Percentiles rank a stretch among this genome's conserved stretches.
Conservation (phyloP, 2,329 filamentous ascomycete genomes). For the Diaporthe australafricana region DNA sequence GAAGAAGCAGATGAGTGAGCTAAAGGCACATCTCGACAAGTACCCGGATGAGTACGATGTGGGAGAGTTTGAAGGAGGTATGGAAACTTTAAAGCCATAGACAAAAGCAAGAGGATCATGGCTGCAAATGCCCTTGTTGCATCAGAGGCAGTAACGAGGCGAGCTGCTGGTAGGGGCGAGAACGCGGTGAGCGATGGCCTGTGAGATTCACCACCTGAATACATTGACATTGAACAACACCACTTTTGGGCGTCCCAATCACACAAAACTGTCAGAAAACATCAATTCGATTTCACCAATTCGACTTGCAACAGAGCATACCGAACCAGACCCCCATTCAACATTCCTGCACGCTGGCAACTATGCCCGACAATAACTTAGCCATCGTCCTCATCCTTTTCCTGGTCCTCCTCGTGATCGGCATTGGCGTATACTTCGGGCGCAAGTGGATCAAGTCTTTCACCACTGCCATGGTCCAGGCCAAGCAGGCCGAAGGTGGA, state of each 20-base stretch:
- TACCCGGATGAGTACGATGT: conserved; percentile 94
- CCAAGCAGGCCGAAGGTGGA: conserved; percentile 39
- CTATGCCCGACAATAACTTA: conserved; percentile 40
- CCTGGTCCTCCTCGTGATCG: conserved; percentile 41
- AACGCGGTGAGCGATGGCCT: neutral
- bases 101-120: neutral
- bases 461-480: conserved; percentile 40
- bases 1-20: conserved; percentile 77
- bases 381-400: conserved; percentile 46
- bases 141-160: neutral
- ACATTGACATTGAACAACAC: neutral
- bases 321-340: neutral
- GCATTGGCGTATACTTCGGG: conserved; percentile 41
- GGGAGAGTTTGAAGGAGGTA: conserved; percentile 47
- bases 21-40: conserved; percentile 81
- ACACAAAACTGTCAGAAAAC: neutral
- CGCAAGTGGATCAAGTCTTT: conserved; percentile 41
- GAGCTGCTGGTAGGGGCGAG: too few relatives aligned
- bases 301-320: neutral
- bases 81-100: conserved; percentile 44
- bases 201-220: neutral
- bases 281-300: neutral
- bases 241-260: neutral
- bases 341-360: neutral
- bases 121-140: neutral